Base-by-base conservation (phyloP, 2,329 filamentous ascomycete species). In the Penicillium corylophilum region DNA sequence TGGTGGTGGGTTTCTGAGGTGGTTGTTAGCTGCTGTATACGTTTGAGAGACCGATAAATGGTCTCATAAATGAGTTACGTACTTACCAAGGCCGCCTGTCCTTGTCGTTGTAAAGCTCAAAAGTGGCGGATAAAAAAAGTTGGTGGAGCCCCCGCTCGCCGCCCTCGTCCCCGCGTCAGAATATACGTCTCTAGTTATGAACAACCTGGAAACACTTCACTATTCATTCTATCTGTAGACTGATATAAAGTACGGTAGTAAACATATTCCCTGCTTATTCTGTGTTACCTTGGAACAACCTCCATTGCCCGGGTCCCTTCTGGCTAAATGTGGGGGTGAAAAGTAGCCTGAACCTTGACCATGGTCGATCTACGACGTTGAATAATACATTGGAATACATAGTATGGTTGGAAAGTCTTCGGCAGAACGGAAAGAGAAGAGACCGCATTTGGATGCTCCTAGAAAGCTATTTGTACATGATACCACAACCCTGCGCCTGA, bases 391-490 rank as follows among this genome's bases (percentile, higher is more conserved):
- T 18, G 15, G 31, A 13, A 13, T 2, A 20, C 26, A 28, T 28
- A 10, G 26, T 28, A 28, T 7, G 9, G 26, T 28, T 8, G 12
- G 15, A 20, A 12, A 31, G 10, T 18, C 1, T 2, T 28, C n/a
- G 24, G 10, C 5, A 44, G 9, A 31, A 31, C 9, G 26, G 31
- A 46, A 56, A 65, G 65, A 69, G 66, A 69, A 67, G 67, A 70
- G 67, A 69, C 61, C 61, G 53, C 59, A 57, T 68, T 68, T 53
- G 56, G 58, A 60, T 60, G 65, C 65, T 60, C 60, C 60, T 61
- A 51, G 57, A 63, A 63, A 63, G 66, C 67, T 71, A 71, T 71
- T 70, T 69, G 64, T 71, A 71, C 68, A 71, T 47, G 56, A 58
- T 64, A 59, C 55, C 60, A 61, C 56, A 55, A 53, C 55, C 53